Percentiles rank a stretch among this genome's conserved stretches.
Conservation (phyloP, 352 stramenopile species). For the Phytophthora rubi region DNA sequence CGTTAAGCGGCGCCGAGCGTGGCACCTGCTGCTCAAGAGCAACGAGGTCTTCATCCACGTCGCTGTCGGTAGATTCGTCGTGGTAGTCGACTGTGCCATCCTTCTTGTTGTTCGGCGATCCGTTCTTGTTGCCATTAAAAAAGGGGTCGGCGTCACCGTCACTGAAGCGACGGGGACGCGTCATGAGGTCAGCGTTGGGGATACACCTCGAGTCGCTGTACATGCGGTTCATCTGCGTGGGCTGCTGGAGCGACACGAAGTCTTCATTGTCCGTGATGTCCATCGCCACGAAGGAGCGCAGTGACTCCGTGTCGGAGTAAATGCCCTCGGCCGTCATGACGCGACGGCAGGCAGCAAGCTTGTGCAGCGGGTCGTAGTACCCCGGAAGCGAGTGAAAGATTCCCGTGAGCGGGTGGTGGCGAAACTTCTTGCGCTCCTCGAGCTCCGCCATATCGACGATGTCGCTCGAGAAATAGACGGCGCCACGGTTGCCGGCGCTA, state of each 20-base stretch:
- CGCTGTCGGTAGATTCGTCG: slow-evolving; percentile 41
- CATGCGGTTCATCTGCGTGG: slow-evolving; percentile 70
- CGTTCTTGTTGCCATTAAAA: slow-evolving; percentile 47
- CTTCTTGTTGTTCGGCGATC: slow-evolving; percentile 36
- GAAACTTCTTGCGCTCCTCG: slow-evolving; percentile 90
- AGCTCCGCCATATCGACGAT: slow-evolving; percentile 90
- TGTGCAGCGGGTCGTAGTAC: slow-evolving; percentile 88
- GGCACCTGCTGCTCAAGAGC: slow-evolving; percentile 32
- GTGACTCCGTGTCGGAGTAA: slow-evolving; percentile 76
- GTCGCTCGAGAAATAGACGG: slow-evolving; percentile 88
- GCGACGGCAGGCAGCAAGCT: slow-evolving; percentile 71
- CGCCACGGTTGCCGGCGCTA: slow-evolving; percentile 84
- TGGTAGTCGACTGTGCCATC: slow-evolving; percentile 32
- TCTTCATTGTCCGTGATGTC: slow-evolving; percentile 74
- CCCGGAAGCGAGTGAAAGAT: slow-evolving; percentile 88
- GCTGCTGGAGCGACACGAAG: slow-evolving; percentile 57
- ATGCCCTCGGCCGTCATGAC: slow-evolving; percentile 61
- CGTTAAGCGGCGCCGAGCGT: slow-evolving; percentile 27
- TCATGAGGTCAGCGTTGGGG: slow-evolving; percentile 39
- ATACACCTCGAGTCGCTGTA: slow-evolving; percentile 74
- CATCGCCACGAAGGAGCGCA: slow-evolving; percentile 81
- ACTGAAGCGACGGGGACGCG: slow-evolving; percentile 76
- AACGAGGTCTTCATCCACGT: slow-evolving; percentile 33
- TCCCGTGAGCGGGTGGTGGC: slow-evolving; percentile 85
- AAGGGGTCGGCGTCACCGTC: slow-evolving; percentile 82